A percentile compares a stretch with the other conserved stretches of the same genome.
These are phyloP conservation scores for Solanum aculeatissimum DNA, from an alignment of 305 asterid species.

Conservation along the genomic window DNA sequence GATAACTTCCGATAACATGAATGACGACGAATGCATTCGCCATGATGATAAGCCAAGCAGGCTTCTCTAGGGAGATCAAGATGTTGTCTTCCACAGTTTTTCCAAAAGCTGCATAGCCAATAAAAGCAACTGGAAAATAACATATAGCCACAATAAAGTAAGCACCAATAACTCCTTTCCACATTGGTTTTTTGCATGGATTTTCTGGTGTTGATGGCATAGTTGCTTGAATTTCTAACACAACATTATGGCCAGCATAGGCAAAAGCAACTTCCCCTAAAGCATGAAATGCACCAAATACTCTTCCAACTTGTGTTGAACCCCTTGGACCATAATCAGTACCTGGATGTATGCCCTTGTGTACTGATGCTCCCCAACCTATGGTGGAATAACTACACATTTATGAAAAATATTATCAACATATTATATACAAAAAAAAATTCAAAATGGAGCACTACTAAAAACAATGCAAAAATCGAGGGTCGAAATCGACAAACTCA, in stretches of 20 bases:
- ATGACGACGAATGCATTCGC: conserved; percentile 32
- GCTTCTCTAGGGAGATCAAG: conserved; percentile 25
- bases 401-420: not conserved
- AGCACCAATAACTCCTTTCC: conserved; percentile 23
- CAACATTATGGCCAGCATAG: conserved; percentile 43
- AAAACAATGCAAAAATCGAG: no score
- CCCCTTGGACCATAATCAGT: conserved; percentile 15
- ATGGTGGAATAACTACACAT: conserved; percentile 29
- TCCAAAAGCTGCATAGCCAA: conserved; percentile 32
- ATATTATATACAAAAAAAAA: not conserved
- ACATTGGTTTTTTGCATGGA: conserved; percentile 40
- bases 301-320: conserved; percentile 6
- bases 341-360: conserved; percentile 11
- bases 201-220: conserved; percentile 28
- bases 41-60: not conserved
- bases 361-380: conserved; percentile 27
- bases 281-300: conserved; percentile 25
- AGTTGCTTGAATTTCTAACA: conserved; percentile 39
- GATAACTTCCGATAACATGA: conserved; percentile 48
- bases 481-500: no score
- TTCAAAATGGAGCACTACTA: not conserved
- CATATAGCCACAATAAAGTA: conserved; percentile 18
- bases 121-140: conserved; percentile 37
- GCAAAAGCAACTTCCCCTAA: conserved; percentile 41
- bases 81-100: conserved; percentile 23